These are phyloP conservation scores for Penicillium fimorum DNA, from an alignment of 495 filamentous ascomycete species.

Conservation along the genomic window DNA sequence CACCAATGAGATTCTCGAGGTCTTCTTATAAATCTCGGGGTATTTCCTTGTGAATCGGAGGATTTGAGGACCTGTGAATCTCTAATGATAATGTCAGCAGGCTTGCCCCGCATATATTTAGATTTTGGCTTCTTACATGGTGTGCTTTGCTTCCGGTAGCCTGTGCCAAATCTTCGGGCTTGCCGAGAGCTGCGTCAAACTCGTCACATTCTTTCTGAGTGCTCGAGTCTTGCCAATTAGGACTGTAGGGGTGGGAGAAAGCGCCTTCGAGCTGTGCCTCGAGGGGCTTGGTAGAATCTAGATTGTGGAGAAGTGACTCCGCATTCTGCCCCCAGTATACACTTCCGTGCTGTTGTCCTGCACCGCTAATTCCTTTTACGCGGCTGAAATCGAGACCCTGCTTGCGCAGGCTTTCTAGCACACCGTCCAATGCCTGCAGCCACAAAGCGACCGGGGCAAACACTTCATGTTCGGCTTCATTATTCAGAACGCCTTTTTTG, in stretches of 20 bases:
- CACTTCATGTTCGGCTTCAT: slow-evolving; percentile 79
- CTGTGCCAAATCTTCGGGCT: slow-evolving; percentile 63
- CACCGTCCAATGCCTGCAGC: slow-evolving; percentile 87
- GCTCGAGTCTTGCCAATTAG: slow-evolving; percentile 97
- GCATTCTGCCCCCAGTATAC: slow-evolving; percentile 82
- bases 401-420: slow-evolving; percentile 68
- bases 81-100: slow-evolving; percentile 51
- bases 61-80: slow-evolving; percentile 98
- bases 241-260: slow-evolving; percentile 84
- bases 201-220: slow-evolving; percentile 87
- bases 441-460: slow-evolving; percentile 92
- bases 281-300: slow-evolving; percentile 59
- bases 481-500: slow-evolving; percentile 81
- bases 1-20: slow-evolving; percentile 84
- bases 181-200: slow-evolving; percentile 72
- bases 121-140: slow-evolving; percentile 61
- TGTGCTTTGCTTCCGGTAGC: slow-evolving; percentile 90
- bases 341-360: slow-evolving; percentile 95
- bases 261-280: slow-evolving; percentile 69
- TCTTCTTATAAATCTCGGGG: slow-evolving; percentile 75
- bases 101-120: background rate
- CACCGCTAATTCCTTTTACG: slow-evolving; percentile 81
- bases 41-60: slow-evolving; percentile 77
- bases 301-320: slow-evolving; percentile 57
- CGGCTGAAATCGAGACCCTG: slow-evolving; percentile 72